These are phyloP conservation scores for Syncephalis plumigaleata DNA, from an alignment of 371 early-diverging fungal genomes.

Conservation along the genomic window DNA sequence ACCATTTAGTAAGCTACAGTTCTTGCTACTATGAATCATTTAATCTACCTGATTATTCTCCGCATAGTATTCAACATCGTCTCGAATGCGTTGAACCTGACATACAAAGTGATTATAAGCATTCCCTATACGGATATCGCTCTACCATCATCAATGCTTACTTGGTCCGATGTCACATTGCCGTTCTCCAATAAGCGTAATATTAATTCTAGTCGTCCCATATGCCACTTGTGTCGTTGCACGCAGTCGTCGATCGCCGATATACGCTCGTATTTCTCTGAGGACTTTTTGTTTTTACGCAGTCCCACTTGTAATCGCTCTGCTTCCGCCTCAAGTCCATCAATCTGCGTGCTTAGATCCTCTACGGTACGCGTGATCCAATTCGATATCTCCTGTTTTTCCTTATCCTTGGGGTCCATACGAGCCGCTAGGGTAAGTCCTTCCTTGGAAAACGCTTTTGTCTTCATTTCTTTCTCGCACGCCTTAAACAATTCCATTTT, in stretches of 20 bases:
- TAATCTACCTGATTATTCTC: conserved; percentile 49
- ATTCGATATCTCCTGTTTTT: conserved; percentile 59
- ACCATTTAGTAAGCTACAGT: not conserved
- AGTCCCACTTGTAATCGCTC: conserved; percentile 57
- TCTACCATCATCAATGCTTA: conserved; percentile 11
- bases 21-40: not conserved
- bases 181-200: conserved; percentile 85
- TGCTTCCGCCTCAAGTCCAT: conserved; percentile 73
- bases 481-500: conserved; percentile 98
- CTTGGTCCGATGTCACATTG: conserved; percentile 63
- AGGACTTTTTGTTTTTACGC: conserved; percentile 61
- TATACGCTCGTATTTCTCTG: conserved; percentile 47
- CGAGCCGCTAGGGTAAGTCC: conserved; percentile 63
- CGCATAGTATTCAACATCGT: conserved; percentile 79
- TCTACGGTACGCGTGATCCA: conserved; percentile 75
- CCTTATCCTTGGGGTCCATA: conserved; percentile 85
- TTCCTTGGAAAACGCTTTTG: conserved; percentile 93
- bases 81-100: conserved; percentile 56
- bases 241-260: conserved; percentile 43
- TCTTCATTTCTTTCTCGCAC: conserved; percentile 93
- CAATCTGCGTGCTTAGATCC: conserved; percentile 69
- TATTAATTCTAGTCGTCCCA: conserved; percentile 72
- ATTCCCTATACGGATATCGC: no score
- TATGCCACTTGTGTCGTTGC: conserved; percentile 82
- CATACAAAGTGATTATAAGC: not conserved